Evolutionary conservation across 441 rosid species (phyloP), one percentile per base, ranked within the genome.

Genomic region (Populus hybrid): DNA sequence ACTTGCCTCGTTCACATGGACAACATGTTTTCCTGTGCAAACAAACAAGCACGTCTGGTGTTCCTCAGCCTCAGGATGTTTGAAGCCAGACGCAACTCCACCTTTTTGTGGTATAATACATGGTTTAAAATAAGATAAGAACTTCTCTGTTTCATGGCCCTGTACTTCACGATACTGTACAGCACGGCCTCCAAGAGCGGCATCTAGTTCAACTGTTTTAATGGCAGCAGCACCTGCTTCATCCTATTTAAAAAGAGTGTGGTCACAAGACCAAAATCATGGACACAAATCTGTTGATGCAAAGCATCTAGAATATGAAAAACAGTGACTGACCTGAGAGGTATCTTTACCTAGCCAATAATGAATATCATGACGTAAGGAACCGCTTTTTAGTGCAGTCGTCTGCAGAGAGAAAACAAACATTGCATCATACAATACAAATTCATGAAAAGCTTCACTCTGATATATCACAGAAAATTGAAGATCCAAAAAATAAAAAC

Each of bases 311-410:
- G 67, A 77, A 59, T 20, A 21, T 18, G 50, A 10, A 78, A 63
- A 72, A 56, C 36, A 61, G 56, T 61, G 73, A 76, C 72, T 80
- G 78, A 92, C 99, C 93, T 92, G 90, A 76, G 91, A 86, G 69
- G 99, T 92, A 82, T 92, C 95, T 92, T 91, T 93, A 72, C 99
- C 99, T 75, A 95, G 93, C 98, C 99, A 95, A 83, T 90, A 95
- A 79, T 95, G 99, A 78, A 95, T 88, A 79, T 95, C 99, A 71
- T 93, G 95, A 73, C 97, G 93, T 61, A 93, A 87, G 72, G 97
- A 88, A 69, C 99, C 99, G 71, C 88, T 89, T 87, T 93, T 95
- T 64, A 84, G 83, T 64, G 97, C 91, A 74, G 91, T 92, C 74
- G 98, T 93, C 99, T 95, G 87, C 81, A 77, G 64, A 50, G 45